Conservation (phyloP, 176 grass and related monocot species). For the Themeda triandra region DNA sequence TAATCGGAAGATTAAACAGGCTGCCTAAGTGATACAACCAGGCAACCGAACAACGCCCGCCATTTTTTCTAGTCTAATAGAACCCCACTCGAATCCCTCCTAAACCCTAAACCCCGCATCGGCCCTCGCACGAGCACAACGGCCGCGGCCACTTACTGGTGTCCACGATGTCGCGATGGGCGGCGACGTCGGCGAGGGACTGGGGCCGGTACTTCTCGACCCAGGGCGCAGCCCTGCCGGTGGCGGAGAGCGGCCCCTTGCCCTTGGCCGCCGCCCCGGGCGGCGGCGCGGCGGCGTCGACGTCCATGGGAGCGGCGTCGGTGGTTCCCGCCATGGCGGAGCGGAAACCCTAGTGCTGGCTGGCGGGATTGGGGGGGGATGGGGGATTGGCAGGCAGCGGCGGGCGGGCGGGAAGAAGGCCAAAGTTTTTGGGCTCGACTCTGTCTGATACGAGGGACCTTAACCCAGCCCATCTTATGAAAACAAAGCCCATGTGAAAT, state of each 20-base stretch:
- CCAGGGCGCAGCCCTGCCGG: conserved; percentile 77
- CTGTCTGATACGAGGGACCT: neutral
- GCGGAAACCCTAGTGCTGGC: conserved; percentile 43
- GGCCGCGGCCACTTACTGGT: conserved; percentile 49
- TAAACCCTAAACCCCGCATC: neutral
- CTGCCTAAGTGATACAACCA: too few relatives aligned
- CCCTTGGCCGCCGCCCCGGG: conserved; percentile 36
- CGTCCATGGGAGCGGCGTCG: conserved; percentile 71
- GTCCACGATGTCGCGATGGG: conserved; percentile 93
- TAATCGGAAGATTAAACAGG: too few relatives aligned
- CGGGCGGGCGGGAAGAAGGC: neutral
- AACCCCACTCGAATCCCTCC: neutral
- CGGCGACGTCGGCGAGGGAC: conserved; percentile 89
- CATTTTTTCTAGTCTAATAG: too few relatives aligned
- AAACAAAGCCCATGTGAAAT: too few relatives aligned
- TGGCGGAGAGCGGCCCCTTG: conserved; percentile 37
- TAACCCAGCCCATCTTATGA: neutral
- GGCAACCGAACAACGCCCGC: too few relatives aligned
- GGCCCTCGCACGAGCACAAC: neutral
- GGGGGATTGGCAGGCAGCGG: neutral
- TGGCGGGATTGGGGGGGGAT: conserved; percentile 1
- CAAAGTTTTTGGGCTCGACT: neutral
- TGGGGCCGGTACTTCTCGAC: conserved; percentile 96
- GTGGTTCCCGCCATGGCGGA: conserved; percentile 50
- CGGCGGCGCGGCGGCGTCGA: conserved; percentile 48